phyloP scores from a whole-genome alignment of 352 stramenopile genomes.

The Pythium utonaiense region DNA sequence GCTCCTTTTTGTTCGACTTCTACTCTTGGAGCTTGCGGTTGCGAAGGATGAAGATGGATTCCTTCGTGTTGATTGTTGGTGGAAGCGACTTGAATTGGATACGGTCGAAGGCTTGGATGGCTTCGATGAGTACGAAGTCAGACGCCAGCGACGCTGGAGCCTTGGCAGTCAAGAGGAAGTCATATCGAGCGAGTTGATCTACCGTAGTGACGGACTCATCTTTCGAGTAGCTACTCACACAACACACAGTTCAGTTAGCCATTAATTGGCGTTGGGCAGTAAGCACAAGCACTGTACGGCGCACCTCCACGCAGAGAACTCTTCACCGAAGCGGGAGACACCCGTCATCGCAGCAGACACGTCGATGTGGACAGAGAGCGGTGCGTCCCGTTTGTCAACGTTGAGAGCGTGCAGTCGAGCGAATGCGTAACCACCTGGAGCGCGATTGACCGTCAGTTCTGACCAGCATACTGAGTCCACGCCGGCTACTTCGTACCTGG shows the following conservation, averaged over 20 bases:
- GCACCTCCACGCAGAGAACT: constrained; percentile 71
- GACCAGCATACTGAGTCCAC: no score
- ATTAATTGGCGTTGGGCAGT: no score
- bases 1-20: background rate
- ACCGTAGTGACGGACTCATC: constrained; percentile 53
- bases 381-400: constrained; percentile 24
- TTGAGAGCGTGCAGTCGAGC: constrained; percentile 49
- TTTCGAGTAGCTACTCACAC: constrained; percentile 63
- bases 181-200: constrained; percentile 42
- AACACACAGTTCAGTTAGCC: background rate
- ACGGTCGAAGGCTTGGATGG: constrained; percentile 46
- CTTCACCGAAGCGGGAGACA: constrained; percentile 87
- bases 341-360: constrained; percentile 93
- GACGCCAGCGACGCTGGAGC: constrained; percentile 29
- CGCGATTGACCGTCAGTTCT: background rate
- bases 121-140: constrained; percentile 45
- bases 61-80: constrained; percentile 47
- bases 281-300: background rate
- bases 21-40: constrained; percentile 26
- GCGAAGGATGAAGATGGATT: constrained; percentile 50
- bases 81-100: constrained; percentile 32
- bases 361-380: constrained; percentile 87
- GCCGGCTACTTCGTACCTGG: constrained; percentile 56
- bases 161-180: constrained; percentile 63
- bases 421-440: constrained; percentile 66